Conservation (phyloP, 768 basidiomycete genomes). For the Roridomyces roridus region DNA sequence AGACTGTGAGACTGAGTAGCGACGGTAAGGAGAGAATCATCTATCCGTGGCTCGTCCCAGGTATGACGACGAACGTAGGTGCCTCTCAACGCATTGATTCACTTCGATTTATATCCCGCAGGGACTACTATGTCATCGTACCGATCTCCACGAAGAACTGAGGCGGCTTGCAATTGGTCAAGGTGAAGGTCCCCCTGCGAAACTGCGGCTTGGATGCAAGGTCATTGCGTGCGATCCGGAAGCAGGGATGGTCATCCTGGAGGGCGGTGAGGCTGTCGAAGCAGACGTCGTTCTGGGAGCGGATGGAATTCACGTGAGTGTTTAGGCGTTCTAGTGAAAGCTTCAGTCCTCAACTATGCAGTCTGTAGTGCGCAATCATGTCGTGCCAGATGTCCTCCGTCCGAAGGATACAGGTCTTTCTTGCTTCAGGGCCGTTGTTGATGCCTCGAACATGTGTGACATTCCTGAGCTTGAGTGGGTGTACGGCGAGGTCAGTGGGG, state of each 20-base stretch:
- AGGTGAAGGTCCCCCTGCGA: not conserved
- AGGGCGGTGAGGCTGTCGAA: conserved; percentile 38
- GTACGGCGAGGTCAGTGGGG: not conserved
- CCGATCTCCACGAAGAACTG: conserved; percentile 6
- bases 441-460: not conserved
- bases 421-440: conserved; percentile 1
- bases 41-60: too few relatives aligned
- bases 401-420: not conserved
- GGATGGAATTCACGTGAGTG: conserved; percentile 34
- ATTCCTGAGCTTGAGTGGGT: conserved; percentile 5
- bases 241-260: conserved; percentile 36
- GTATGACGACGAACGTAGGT: too few relatives aligned
- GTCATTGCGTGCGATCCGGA: conserved; percentile 27
- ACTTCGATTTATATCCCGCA: not conserved
- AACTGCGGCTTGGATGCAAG: not conserved
- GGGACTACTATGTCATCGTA: conserved; percentile 3
- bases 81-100: too few relatives aligned
- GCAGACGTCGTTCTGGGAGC: conserved; percentile 44
- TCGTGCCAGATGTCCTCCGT: not conserved
- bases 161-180: not conserved
- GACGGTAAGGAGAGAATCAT: not conserved
- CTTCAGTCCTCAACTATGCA: not conserved
- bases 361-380: not conserved
- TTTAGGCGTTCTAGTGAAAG: not conserved
- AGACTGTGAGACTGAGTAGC: not conserved